Base-by-base conservation (phyloP, 768 basidiomycete genomes). In the Termitomyces sp. region DNA sequence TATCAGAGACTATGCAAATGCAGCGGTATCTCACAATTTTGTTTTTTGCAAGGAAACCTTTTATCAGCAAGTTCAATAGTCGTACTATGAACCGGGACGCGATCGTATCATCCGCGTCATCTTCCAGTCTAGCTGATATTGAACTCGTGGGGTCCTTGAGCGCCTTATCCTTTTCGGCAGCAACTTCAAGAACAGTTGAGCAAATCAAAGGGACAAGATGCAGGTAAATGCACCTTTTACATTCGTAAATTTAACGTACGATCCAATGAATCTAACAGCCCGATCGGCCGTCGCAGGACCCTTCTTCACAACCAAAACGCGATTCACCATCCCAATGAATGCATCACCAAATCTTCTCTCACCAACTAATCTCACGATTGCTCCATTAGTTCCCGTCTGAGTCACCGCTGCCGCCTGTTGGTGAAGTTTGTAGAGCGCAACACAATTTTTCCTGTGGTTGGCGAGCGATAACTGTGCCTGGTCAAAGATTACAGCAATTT, bases 361-460 rank as follows among this genome's bases (percentile, higher is more conserved):
- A 2, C 94, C 96, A 1, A 80, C 76, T 19, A 86, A 76, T 63
- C 81, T 87, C 40, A 73, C 71, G 6, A 56, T 61, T 41, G 60
- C 46, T 12, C 80, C 79, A 56, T 80, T 79, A 52, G 80, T 78
- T n/a, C 76, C 69, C 0, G 75, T 61, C 57, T 85, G 75, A 12
- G 76, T 82, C 58, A 83, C 70, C 16, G 68, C 68, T 7, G 84
- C 81, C 11, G 88, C 85, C 56, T 86, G 80, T 14, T 75, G 61
- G 63, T 96, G 93, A 32, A 96, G 70, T 68, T 96, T 94, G 76
- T 91, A 82, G 1, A 98, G 79, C 0, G 87, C 85, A 43, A 94
- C 88, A 52, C 88, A 81, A 70, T 97, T 97, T 77, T 98, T 98
- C 64, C 90, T 89, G 72, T 98, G 96, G 68, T 92, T 94, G 4